These are phyloP conservation scores for Fraxinus cuspidata DNA, from an alignment of 257 asterid species.

Conservation along the genomic window DNA sequence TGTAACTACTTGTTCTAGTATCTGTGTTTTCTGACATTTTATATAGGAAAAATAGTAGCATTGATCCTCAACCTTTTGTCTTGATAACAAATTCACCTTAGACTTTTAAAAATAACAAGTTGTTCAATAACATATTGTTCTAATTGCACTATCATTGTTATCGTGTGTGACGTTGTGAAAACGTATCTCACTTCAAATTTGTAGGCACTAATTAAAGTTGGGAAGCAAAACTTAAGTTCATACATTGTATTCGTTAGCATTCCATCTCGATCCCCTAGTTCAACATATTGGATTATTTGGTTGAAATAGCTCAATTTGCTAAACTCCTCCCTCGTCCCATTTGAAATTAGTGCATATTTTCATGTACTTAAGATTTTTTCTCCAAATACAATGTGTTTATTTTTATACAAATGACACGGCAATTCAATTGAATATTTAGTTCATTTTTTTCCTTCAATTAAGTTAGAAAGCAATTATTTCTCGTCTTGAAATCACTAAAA, in stretches of 20 bases:
- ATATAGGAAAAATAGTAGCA: background rate
- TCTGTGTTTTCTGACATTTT: slow-evolving; percentile 10
- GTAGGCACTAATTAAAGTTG: no score
- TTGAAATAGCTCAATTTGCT: background rate
- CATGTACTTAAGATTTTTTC: background rate
- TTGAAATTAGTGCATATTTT: background rate
- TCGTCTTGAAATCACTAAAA: background rate
- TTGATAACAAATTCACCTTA: background rate
- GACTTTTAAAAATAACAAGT: background rate
- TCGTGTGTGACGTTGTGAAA: no score
- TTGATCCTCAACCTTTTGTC: background rate
- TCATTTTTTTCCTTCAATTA: background rate
- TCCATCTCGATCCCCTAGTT: background rate
- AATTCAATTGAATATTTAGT: background rate
- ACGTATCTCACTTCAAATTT: background rate
- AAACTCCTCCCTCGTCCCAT: background rate
- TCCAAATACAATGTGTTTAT: background rate
- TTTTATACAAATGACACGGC: background rate
- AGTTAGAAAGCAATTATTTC: background rate
- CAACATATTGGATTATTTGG: background rate
- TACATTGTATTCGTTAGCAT: background rate
- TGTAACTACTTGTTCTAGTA: slow-evolving; percentile 23
- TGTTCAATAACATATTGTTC: background rate
- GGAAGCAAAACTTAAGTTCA: background rate
- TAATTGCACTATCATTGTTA: background rate